These are phyloP conservation scores for Pyrus bretschneideri DNA, from an alignment of 306 rosid genomes.

Conservation along the genomic window DNA sequence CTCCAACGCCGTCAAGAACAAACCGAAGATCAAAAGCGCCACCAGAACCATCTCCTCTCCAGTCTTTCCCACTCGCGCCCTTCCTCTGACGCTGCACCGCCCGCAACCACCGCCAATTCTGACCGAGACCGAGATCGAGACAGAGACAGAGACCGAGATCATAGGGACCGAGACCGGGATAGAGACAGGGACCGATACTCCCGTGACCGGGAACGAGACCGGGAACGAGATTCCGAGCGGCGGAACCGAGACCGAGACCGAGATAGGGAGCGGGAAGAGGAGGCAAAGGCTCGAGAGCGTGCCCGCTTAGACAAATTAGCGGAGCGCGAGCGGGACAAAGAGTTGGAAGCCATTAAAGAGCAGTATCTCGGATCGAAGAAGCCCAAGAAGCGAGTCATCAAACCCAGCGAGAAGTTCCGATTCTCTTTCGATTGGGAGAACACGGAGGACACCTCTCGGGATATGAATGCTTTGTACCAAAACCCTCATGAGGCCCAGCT, in stretches of 20 bases:
- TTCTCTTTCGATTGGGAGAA: constrained; percentile 95
- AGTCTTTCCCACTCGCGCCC: constrained; percentile 26
- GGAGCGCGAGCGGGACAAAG: constrained; percentile 75
- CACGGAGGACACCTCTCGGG: constrained; percentile 84
- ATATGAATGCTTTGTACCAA: constrained; percentile 70
- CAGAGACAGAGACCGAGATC: constrained; percentile 24
- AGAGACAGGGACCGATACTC: constrained; percentile 26
- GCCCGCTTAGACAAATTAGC: constrained; percentile 58
- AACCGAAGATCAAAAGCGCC: constrained; percentile 43
- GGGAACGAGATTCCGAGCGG: constrained; percentile 69
- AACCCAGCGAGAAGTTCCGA: constrained; percentile 87
- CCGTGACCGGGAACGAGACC: constrained; percentile 53
- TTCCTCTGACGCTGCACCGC: background rate
- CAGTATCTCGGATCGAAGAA: constrained; percentile 81
- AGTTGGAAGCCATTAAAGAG: constrained; percentile 67
- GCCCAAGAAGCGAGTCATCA: constrained; percentile 86
- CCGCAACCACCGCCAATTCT: constrained; percentile 8
- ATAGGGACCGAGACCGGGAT: constrained; percentile 34
- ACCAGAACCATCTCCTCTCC: constrained; percentile 38
- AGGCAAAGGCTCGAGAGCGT: constrained; percentile 51
- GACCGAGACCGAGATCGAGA: constrained; percentile 44
- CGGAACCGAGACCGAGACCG: constrained; percentile 54
- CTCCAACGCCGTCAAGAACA: constrained; percentile 70
- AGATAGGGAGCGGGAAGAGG: constrained; percentile 71
- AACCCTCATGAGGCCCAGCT: constrained; percentile 94